Evolutionary conservation across 331 rosid genomes (phyloP), one percentile per base, ranked within the genome.

Genomic region (Dryas integrifolia): DNA sequence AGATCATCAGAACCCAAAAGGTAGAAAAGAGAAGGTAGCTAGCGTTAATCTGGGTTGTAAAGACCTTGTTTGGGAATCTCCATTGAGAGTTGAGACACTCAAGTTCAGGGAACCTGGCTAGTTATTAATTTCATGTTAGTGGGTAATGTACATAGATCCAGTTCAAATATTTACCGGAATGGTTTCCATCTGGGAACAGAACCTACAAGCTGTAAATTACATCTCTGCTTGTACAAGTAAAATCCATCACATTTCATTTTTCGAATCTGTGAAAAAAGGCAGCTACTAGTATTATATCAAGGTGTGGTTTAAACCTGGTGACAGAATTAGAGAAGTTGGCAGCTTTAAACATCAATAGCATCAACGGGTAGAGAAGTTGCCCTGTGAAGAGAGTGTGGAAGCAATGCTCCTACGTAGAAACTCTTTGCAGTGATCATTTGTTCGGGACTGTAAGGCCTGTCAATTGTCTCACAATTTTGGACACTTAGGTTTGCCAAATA

Each of bases 311-410:
- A 16, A 35, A 65, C 15, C 46, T 35, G 13, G 80, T 24, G 81
- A 76, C 76, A 65, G 70, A 76, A 35, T 48, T 15, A 16, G 71
- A 64, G 47, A 65, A 24, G 49, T 69, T 15, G 49, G 71, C 68
- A 26, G 58, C 53, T 63, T 65, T 82, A 96, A 69, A 84, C 81
- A 77, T 90, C 87, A 74, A 90, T 72, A 48, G 99, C 91, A 86
- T 90, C 99, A 76, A 96, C 98, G 2, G 99, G 99, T 72, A 96
- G 97, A 51, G 99, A 96, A 65, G 94, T 88, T 18, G 99, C 99
- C 74, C 98, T 81, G 51, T 87, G 91, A 73, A 96, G 94, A 8
- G 92, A 75, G 67, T 82, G 83, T 7, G 96, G 96, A 80, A 89
- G 88, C 75, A 85, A 81, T 46, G 73, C 68, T 79, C 93, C 88